Percentiles rank a stretch among this genome's conserved stretches.
Evolutionary conservation across 768 basidiomycete genomes (phyloP).

Genomic region (Rubroboletus pulcherrimus): DNA sequence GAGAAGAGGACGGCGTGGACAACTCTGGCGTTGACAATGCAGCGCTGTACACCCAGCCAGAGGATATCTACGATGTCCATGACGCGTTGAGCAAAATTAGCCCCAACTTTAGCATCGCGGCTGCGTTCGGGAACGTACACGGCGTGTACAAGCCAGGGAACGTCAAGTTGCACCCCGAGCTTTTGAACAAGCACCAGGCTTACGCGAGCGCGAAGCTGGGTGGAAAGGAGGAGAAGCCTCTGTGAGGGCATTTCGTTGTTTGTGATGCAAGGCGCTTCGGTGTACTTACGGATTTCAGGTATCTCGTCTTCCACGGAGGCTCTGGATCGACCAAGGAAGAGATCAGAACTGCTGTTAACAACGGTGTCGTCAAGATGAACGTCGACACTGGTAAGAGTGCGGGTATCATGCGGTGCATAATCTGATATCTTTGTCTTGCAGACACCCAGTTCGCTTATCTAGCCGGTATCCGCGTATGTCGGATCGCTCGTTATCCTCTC

Average conservation of each 20-base stretch:
- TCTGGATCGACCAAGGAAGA: conserved; percentile 97
- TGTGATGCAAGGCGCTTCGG: background rate
- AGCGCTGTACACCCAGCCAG: conserved; percentile 93
- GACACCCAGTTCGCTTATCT: conserved; percentile 94
- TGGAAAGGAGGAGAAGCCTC: conserved; percentile 63
- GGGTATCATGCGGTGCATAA: background rate
- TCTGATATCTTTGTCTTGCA: conserved; percentile 11
- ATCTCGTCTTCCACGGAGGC: conserved; percentile 99
- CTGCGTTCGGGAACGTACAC: conserved; percentile 98
- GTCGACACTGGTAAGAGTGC: conserved; percentile 72
- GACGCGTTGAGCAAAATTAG: conserved; percentile 76
- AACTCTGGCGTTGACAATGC: conserved; percentile 95
- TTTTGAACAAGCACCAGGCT: conserved; percentile 88
- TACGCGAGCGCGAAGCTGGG: conserved; percentile 68
- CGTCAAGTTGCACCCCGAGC: conserved; percentile 86
- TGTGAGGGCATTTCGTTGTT: conserved; percentile 48
- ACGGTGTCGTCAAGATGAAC: conserved; percentile 99
- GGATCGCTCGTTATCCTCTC: background rate
- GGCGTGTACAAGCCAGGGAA: conserved; percentile 99
- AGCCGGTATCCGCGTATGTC: conserved; percentile 66
- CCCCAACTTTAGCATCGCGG: conserved; percentile 96
- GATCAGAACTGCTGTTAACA: conserved; percentile 83
- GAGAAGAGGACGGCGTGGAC: conserved; percentile 99
- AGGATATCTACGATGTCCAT: conserved; percentile 92
- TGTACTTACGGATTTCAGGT: conserved; percentile 42